These are phyloP conservation scores for Penicillium rolfsii DNA, from an alignment of 2,329 filamentous ascomycete species.

Conservation along the genomic window DNA sequence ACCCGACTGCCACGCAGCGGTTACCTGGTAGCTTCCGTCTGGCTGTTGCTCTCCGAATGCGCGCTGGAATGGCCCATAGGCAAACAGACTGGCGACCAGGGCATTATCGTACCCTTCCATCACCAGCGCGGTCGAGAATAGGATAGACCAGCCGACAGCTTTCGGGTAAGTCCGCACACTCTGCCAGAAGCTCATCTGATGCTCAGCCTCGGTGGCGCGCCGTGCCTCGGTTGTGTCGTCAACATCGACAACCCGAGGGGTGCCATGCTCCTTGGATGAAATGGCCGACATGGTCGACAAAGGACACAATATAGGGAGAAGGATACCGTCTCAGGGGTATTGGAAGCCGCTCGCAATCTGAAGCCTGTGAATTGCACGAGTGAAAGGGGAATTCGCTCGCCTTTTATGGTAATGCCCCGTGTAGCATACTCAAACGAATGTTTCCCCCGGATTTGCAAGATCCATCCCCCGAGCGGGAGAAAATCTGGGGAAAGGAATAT, in stretches of 20 bases:
- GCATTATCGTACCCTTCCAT: constrained; percentile 48
- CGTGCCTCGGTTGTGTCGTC: constrained; percentile 8
- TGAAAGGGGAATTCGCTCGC: not conserved
- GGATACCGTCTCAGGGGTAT: not conserved
- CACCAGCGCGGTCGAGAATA: constrained; percentile 41
- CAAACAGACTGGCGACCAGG: constrained; percentile 37
- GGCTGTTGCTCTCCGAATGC: constrained; percentile 1
- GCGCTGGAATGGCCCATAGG: constrained; percentile 28
- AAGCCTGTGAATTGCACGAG: not conserved
- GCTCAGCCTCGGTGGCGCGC: constrained; percentile 36
- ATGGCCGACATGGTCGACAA: not conserved
- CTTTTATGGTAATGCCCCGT: constrained; percentile 2
- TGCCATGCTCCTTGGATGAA: constrained; percentile 2
- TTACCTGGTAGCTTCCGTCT: constrained; percentile 1
- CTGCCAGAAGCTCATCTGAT: constrained; percentile 36
- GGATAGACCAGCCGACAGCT: constrained; percentile 41
- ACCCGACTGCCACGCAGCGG: constrained; percentile 41
- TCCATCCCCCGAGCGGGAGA: not conserved
- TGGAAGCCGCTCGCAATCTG: not conserved
- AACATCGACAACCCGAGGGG: not conserved
- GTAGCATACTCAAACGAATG: not conserved
- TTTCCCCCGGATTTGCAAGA: not conserved
- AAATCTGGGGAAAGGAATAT: constrained; percentile 3
- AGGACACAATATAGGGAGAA: not conserved
- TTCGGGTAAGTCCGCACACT: constrained; percentile 32